A percentile compares a stretch with the other conserved stretches of the same genome.
Evolutionary conservation across 257 asterid species (phyloP).

Genomic region (Nicotiana knightiana): DNA sequence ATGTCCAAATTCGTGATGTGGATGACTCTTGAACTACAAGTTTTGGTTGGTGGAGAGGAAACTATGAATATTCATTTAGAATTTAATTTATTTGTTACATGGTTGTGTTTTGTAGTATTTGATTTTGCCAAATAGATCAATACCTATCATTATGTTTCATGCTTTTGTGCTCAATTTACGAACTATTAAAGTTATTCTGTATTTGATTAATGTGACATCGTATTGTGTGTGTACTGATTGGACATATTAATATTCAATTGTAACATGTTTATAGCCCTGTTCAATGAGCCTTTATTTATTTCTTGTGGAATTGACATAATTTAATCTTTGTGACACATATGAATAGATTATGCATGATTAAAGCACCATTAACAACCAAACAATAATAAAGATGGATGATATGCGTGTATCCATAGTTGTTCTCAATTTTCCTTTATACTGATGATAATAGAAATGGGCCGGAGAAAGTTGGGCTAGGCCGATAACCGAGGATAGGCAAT

Average conservation of each 20-base stretch:
- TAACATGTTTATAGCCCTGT: neutral
- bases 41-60: neutral
- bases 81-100: neutral
- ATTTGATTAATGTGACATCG: neutral
- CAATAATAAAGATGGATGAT: too few species aligned
- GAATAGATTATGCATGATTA: too few species aligned
- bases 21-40: neutral
- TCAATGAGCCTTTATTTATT: neutral
- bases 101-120: neutral
- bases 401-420: too few species aligned
- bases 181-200: neutral
- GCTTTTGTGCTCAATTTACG: neutral
- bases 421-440: too few species aligned
- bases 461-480: too few species aligned
- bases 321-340: too few species aligned
- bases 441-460: too few species aligned
- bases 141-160: neutral
- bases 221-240: neutral
- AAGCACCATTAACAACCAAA: too few species aligned
- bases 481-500: too few species aligned
- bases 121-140: neutral
- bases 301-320: too few species aligned
- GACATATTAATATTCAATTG: rapidly evolving
- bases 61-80: neutral
- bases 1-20: slow-evolving; percentile 12